These are phyloP conservation scores for Wickerhamiella sergipiensis DNA, from an alignment of 805 yeast genomes.

Conservation along the genomic window DNA sequence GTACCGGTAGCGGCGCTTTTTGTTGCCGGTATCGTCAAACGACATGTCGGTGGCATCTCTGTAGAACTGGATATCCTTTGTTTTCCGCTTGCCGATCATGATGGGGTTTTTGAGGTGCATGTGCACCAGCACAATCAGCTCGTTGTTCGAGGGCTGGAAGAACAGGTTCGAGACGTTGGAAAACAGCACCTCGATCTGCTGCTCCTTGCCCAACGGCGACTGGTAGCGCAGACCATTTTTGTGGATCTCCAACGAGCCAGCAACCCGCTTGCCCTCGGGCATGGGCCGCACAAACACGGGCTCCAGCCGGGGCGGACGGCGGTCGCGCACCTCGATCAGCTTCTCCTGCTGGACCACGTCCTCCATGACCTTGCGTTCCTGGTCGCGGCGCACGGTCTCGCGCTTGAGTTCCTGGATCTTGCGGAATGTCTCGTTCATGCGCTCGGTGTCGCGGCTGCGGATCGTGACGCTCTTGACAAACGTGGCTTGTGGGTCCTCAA, in stretches of 20 bases:
- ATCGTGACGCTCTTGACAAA: conserved; percentile 78
- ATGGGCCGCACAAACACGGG: conserved; percentile 86
- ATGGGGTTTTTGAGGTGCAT: conserved; percentile 85
- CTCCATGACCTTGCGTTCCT: conserved; percentile 79
- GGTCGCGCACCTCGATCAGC: conserved; percentile 65
- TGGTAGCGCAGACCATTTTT: conserved; percentile 94
- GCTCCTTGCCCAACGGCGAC: conserved; percentile 72
- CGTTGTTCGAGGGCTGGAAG: conserved; percentile 94
- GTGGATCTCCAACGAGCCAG: conserved; percentile 82
- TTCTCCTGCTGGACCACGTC: conserved; percentile 91
- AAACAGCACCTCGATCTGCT: conserved; percentile 74
- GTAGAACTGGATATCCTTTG: conserved; percentile 89
- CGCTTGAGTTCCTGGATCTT: conserved; percentile 86
- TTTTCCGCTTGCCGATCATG: conserved; percentile 90
- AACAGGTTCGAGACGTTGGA: conserved; percentile 85
- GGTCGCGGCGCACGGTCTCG: conserved; percentile 79
- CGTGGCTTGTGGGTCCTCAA: conserved; percentile 79
- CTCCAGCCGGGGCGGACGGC: conserved; percentile 77
- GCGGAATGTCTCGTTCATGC: conserved; percentile 80
- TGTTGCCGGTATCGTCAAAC: conserved; percentile 92
- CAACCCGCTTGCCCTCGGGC: conserved; percentile 91
- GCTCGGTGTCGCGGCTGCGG: conserved; percentile 79
- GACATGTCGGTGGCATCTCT: conserved; percentile 94
- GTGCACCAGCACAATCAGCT: conserved; percentile 81
- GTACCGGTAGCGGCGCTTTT: conserved; percentile 71